Evolutionary conservation across 225 moss, liverwort and hornwort species (phyloP).

Genomic region (Neckera pumila): DNA sequence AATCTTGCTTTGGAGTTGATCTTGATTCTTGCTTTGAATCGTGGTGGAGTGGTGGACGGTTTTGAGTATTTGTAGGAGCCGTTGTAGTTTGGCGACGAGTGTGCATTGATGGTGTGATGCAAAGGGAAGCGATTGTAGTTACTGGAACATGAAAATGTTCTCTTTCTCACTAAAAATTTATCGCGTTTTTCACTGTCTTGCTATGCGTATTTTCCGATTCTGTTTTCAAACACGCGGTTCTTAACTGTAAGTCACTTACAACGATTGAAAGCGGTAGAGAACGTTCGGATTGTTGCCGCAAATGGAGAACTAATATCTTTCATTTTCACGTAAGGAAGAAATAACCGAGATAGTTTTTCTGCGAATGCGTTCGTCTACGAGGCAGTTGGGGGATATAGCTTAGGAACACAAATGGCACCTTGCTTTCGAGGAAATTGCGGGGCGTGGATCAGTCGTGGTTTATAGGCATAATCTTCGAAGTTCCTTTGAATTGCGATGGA

Average conservation of each 20-base stretch:
- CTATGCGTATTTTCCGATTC: too few relatives aligned
- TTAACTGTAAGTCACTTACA: not conserved
- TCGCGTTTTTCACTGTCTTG: not conserved
- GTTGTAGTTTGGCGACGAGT: not conserved
- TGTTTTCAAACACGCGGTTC: not conserved
- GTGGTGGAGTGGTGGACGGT: not conserved
- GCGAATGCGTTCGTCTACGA: not conserved
- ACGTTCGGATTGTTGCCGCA: not conserved
- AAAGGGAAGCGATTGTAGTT: not conserved
- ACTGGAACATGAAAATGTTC: not conserved
- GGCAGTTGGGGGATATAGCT: not conserved
- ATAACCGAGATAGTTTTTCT: not conserved
- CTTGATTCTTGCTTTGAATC: not conserved
- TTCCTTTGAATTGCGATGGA: not conserved
- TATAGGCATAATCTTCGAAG: not conserved
- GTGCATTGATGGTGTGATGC: not conserved
- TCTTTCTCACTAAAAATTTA: not conserved
- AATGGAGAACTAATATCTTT: not conserved
- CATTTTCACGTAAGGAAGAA: not conserved
- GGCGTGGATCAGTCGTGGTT: not conserved
- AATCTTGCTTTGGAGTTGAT: not conserved
- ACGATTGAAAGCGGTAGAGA: not conserved
- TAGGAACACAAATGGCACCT: not conserved
- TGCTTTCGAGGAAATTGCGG: not conserved
- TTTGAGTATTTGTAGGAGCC: not conserved